A percentile compares a stretch with the other conserved stretches of the same genome.
Conservation (phyloP, 306 rosid genomes). For the Quercus cerris region DNA sequence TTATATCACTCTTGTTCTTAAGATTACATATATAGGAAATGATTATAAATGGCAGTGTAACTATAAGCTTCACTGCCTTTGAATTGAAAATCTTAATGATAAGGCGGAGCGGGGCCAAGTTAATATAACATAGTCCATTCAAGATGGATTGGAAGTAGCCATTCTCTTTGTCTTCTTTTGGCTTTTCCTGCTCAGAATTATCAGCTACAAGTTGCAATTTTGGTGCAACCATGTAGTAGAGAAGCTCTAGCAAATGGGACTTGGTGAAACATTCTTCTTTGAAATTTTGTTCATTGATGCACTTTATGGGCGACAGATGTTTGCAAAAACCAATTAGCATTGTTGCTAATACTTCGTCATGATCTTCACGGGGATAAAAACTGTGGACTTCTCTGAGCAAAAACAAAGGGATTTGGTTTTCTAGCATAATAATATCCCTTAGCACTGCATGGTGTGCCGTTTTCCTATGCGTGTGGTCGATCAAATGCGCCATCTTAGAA, state of each 20-base stretch:
- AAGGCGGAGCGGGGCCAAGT: not conserved
- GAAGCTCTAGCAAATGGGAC: constrained; percentile 18
- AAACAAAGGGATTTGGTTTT: constrained; percentile 13
- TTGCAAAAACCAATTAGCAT: constrained; percentile 6
- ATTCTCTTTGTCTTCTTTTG: not conserved
- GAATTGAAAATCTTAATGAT: not conserved
- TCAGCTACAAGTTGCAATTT: not conserved
- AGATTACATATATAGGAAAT: not conserved
- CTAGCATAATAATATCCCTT: constrained; percentile 13
- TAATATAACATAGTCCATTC: not conserved
- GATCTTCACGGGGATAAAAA: not conserved
- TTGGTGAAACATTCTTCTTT: not conserved
- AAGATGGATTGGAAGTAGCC: not conserved
- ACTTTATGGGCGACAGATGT: not conserved
- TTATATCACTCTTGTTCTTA: not conserved
- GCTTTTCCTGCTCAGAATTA: not conserved
- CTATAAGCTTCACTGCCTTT: not conserved
- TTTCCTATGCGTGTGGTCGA: not conserved
- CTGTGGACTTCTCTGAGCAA: not conserved
- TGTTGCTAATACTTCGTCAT: not conserved
- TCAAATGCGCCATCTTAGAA: not conserved
- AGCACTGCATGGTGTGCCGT: not conserved
- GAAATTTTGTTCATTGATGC: not conserved
- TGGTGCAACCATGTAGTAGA: not conserved
- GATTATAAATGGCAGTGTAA: not conserved